A percentile compares a stretch with the other conserved stretches of the same genome.
These are phyloP conservation scores for Brasilioporus rufonigricans DNA, from an alignment of 768 basidiomycete genomes.

Conservation along the genomic window DNA sequence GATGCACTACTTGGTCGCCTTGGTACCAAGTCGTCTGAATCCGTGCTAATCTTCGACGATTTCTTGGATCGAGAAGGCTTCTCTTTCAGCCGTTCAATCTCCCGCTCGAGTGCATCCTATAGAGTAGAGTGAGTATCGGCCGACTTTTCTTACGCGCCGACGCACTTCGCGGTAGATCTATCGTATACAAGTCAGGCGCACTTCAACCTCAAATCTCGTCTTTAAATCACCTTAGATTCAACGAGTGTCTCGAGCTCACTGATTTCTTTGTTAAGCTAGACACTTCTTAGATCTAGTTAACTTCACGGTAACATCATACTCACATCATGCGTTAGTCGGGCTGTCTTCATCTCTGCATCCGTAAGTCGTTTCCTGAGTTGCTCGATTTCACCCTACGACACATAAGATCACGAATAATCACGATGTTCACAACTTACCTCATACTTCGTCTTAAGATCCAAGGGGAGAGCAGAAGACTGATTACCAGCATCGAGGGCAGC, in stretches of 20 bases:
- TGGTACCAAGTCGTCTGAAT: conserved; percentile 32
- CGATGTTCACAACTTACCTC: conserved; percentile 43
- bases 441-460: conserved; percentile 44
- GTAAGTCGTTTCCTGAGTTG: conserved; percentile 66
- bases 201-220: background rate
- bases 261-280: conserved; percentile 86
- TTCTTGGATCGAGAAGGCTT: conserved; percentile 62
- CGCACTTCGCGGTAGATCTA: conserved; percentile 83
- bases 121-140: conserved; percentile 12
- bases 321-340: conserved; percentile 67
- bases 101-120: conserved; percentile 85
- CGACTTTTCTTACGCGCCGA: background rate
- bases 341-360: conserved; percentile 74
- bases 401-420: background rate
- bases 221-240: conserved; percentile 76
- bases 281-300: background rate
- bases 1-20: conserved; percentile 21
- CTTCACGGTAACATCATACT: conserved; percentile 20
- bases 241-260: conserved; percentile 88
- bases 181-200: conserved; percentile 4
- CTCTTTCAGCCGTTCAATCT: conserved; percentile 73
- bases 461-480: conserved; percentile 10
- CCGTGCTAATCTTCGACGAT: conserved; percentile 46
- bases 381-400: conserved; percentile 57
- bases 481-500: conserved; percentile 32